Percentiles rank a stretch among this genome's conserved stretches.
phyloP scores from a whole-genome alignment of 2,329 filamentous ascomycete species.

The Orbilia javanica region DNA sequence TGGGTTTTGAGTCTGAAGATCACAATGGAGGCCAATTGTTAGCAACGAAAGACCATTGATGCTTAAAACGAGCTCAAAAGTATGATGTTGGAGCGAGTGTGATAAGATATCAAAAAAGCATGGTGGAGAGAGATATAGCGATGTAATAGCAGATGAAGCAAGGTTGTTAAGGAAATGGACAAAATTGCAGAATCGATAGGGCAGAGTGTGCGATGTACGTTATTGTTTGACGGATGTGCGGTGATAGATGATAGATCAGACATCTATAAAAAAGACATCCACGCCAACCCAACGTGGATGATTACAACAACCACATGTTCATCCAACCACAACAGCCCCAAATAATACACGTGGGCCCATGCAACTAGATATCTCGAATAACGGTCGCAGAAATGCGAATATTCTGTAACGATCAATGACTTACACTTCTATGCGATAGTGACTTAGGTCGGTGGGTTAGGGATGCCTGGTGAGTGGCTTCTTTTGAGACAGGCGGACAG shows the following conservation, averaged over 20 bases:
- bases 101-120: neutral
- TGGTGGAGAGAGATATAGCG: neutral
- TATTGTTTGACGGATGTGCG: neutral
- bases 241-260: neutral
- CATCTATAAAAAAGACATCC: constrained; percentile 11
- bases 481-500: constrained; percentile 26
- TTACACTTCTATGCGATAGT: constrained; percentile 18
- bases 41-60: constrained; percentile 22
- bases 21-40: constrained; percentile 25
- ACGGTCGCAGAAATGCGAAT: neutral
- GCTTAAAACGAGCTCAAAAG: constrained; percentile 10
- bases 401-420: neutral
- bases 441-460: constrained; percentile 12
- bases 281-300: constrained; percentile 6
- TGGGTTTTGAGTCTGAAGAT: constrained; percentile 14
- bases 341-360: neutral
- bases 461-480: constrained; percentile 3
- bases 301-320: neutral
- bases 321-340: neutral
- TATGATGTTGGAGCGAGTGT: constrained; percentile 11
- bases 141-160: neutral
- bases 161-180: constrained; percentile 12
- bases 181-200: neutral
- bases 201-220: neutral
- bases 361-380: neutral